Base-by-base conservation (phyloP, 169 alveolate genomes). In the Eimeria falciformis region DNA sequence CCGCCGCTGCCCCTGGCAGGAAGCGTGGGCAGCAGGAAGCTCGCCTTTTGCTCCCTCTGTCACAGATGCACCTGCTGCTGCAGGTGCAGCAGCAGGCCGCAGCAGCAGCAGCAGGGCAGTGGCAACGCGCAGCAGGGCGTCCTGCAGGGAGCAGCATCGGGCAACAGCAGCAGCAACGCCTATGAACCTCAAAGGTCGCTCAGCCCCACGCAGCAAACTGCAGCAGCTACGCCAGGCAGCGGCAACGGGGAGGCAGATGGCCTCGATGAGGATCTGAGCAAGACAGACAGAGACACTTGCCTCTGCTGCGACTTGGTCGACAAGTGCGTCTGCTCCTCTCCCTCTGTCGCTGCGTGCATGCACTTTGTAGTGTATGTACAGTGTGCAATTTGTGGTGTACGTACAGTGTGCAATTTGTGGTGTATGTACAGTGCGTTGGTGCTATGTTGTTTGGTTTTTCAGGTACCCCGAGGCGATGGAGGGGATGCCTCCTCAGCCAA, bases 251-350 rank as follows among this genome's bases (percentile, higher is more conserved):
- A n/a, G 43, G 92, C 40, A 17, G 92, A 86, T 9, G n/a, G 78
- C n/a, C 11, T 86, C 71, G 53, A 46, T 18, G 53, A 12, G 37
- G 62, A 23, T n/a, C 69, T 40, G 23, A 17, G 33, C 77, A 9
- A 50, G 50, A 37, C 29, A 46, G 85, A 71, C 5, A 21, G 92
- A 27, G 56, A 47, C 75, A 14, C 92, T 2, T 86, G 92, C 27
- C 85, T 86, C 5, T 86, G 92, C 84, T 86, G 92, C 92, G 92
- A 86, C 58, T 73, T 86, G 27, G 29, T 86, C 45, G 92, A 86
- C 83, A 65, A 69, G 83, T 79, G n/a, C 11, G 66, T 6, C n/a
- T n/a, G n/a, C n/a, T n/a, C n/a, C n/a, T n/a, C 18, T 12, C 18
- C 18, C 18, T 50, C 11, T 50, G 62, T 50, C 62, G 18, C 11